Conservation (phyloP, 805 yeast genomes). For the Ogataea paraovalis region DNA sequence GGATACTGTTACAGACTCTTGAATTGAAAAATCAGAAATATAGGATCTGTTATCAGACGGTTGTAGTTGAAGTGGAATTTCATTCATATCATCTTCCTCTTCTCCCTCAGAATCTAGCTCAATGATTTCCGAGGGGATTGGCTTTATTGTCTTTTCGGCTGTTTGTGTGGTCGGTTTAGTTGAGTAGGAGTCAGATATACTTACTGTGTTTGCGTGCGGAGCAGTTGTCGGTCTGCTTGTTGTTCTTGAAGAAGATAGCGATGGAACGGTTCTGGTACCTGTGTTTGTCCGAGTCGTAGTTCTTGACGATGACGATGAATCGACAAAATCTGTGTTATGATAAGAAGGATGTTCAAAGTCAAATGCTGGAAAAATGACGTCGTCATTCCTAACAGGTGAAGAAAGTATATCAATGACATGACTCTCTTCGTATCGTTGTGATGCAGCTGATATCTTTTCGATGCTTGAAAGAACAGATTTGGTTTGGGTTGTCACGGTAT, state of each 20-base stretch:
- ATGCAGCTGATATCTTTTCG: too few species aligned
- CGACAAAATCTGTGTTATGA: too few species aligned
- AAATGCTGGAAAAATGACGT: too few species aligned
- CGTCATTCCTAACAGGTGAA: neutral
- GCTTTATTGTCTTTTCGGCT: neutral
- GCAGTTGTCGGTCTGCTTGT: neutral
- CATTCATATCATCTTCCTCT: neutral
- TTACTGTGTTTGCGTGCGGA: too few species aligned
- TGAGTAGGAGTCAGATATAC: too few species aligned
- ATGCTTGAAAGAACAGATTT: too few species aligned
- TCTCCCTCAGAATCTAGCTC: constrained; percentile 11
- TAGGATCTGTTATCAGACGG: neutral
- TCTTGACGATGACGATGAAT: neutral
- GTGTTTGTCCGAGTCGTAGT: neutral
- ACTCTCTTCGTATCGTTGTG: too few species aligned
- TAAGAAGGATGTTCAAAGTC: too few species aligned
- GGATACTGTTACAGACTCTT: neutral
- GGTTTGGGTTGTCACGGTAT: too few species aligned
- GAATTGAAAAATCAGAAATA: constrained; percentile 4
- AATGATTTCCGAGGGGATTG: constrained; percentile 6
- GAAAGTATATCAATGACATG: neutral
- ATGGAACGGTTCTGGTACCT: neutral
- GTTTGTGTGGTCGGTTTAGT: too few species aligned
- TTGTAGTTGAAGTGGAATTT: neutral
- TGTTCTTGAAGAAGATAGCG: neutral